A percentile compares a stretch with the other conserved stretches of the same genome.
These are phyloP conservation scores for Hansenula lynferdii DNA, from an alignment of 1,139 yeast genomes.

Conservation along the genomic window DNA sequence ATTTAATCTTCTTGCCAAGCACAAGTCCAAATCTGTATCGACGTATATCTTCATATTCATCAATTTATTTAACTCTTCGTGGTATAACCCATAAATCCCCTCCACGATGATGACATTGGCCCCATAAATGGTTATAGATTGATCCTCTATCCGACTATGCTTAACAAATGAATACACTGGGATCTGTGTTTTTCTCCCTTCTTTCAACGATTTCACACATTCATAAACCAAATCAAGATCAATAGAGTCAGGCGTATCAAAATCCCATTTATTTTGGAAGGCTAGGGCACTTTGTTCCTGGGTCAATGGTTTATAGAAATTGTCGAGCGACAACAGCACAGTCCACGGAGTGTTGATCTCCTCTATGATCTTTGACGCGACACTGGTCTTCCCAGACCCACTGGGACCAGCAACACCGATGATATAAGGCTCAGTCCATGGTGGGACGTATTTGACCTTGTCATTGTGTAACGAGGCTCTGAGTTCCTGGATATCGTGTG, in stretches of 20 bases:
- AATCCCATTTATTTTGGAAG: constrained; percentile 65
- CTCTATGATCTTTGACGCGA: constrained; percentile 77
- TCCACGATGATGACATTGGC: constrained; percentile 91
- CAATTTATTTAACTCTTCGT: constrained; percentile 59
- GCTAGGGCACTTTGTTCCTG: constrained; percentile 61
- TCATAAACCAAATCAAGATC: constrained; percentile 71
- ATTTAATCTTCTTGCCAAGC: constrained; percentile 81
- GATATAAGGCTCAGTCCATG: constrained; percentile 94
- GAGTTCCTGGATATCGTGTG: neutral
- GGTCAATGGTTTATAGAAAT: constrained; percentile 75
- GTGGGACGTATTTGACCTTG: constrained; percentile 55
- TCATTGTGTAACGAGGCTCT: neutral
- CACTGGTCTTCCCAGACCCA: constrained; percentile 94
- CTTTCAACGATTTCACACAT: constrained; percentile 61
- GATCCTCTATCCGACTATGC: constrained; percentile 63
- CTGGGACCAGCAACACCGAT: constrained; percentile 95
- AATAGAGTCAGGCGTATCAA: constrained; percentile 79
- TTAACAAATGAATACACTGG: constrained; percentile 82
- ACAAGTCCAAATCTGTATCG: constrained; percentile 89
- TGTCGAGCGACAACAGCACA: constrained; percentile 84
- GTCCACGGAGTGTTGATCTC: constrained; percentile 93
- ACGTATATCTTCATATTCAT: constrained; percentile 89
- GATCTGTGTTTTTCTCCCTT: constrained; percentile 57
- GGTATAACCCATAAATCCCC: constrained; percentile 86
- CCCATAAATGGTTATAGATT: constrained; percentile 78